Conservation (phyloP, 352 stramenopile species). For the Phytophthora sojae region DNA sequence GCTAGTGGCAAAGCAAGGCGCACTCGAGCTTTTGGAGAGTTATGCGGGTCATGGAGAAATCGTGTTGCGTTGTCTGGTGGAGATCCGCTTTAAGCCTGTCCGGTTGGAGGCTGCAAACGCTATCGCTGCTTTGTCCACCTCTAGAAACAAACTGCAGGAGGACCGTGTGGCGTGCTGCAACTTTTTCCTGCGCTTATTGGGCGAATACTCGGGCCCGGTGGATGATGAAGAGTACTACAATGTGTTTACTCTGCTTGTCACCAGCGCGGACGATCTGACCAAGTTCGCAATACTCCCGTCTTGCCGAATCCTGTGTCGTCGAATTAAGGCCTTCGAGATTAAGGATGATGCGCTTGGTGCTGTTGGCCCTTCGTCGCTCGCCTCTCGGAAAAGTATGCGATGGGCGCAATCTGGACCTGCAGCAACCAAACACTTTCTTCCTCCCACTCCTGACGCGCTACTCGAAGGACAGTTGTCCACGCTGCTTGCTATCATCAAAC, state of each 20-base stretch:
- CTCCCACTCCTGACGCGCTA: slow-evolving; percentile 42
- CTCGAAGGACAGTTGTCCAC: slow-evolving; percentile 67
- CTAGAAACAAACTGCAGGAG: slow-evolving; percentile 51
- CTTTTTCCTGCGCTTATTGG: slow-evolving; percentile 60
- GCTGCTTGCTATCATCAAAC: slow-evolving; percentile 64
- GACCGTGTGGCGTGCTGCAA: slow-evolving; percentile 56
- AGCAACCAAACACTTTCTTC: slow-evolving; percentile 20
- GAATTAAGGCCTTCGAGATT: slow-evolving; percentile 56
- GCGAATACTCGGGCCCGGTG: slow-evolving; percentile 53
- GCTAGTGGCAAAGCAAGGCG: slow-evolving; percentile 38
- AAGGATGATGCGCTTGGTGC: slow-evolving; percentile 25
- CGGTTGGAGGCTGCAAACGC: slow-evolving; percentile 53
- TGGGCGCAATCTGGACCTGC: slow-evolving; percentile 5
- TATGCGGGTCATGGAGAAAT: slow-evolving; percentile 51
- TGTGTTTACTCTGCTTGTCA: slow-evolving; percentile 67
- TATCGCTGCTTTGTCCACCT: slow-evolving; percentile 53
- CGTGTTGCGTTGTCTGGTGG: slow-evolving; percentile 55
- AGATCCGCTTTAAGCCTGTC: slow-evolving; percentile 56
- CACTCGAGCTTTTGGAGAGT: slow-evolving; percentile 46
- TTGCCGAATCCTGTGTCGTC: slow-evolving; percentile 56
- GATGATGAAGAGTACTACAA: slow-evolving; percentile 69
- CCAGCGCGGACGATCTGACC: slow-evolving; percentile 48
- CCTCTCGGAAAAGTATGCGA: slow-evolving; percentile 18
- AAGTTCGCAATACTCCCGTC: slow-evolving; percentile 57
- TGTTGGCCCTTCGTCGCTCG: slow-evolving; percentile 4